A percentile compares a stretch with the other conserved stretches of the same genome.
phyloP scores from a whole-genome alignment of 2,329 filamentous ascomycete genomes.

The Claviceps cyperi region DNA sequence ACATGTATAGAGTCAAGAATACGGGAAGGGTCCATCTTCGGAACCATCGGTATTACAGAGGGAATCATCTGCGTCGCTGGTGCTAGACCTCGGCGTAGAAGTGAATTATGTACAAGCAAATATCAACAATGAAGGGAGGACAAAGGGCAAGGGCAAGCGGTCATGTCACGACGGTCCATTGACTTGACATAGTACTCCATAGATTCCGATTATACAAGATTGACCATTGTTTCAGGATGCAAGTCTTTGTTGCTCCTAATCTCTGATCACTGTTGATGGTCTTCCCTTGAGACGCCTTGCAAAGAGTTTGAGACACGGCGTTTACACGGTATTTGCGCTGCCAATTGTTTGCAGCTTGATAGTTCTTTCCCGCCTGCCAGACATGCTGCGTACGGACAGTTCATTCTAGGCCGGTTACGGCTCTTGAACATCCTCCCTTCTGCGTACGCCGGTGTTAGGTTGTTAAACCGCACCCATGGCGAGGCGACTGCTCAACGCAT shows the following conservation, averaged over 20 bases:
- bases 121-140: no score
- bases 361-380: no score
- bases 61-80: not conserved
- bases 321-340: not conserved
- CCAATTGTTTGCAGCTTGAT: not conserved
- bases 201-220: not conserved
- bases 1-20: not conserved
- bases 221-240: not conserved
- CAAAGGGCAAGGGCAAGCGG: no score
- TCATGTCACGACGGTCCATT: not conserved
- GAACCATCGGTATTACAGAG: not conserved
- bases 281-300: not conserved
- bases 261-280: not conserved
- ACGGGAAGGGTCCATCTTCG: not conserved
- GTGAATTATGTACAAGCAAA: no score
- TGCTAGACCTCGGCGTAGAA: no score
- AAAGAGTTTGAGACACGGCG: not conserved
- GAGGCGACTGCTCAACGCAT: not conserved
- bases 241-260: not conserved
- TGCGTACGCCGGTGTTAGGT: not conserved
- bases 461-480: not conserved
- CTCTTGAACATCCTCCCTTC: not conserved
- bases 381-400: not conserved
- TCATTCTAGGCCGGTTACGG: not conserved
- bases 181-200: not conserved